Conservation (phyloP, 768 basidiomycete genomes). For the Polyporus arcularius region DNA sequence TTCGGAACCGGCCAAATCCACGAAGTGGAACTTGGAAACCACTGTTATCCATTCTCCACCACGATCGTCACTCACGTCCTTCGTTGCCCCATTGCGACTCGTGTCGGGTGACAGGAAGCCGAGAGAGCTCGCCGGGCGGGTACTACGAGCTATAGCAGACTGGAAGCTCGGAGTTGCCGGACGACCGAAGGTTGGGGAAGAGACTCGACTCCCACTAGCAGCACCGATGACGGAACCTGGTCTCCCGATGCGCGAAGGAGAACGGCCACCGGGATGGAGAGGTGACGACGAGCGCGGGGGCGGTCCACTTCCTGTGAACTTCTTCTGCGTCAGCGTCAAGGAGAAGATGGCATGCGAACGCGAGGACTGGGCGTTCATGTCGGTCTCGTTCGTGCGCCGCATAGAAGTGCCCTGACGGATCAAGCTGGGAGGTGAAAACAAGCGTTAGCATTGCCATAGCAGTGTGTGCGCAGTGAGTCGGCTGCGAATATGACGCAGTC, state of each 20-base stretch:
- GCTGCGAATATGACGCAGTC: background rate
- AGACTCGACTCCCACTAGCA: slow-evolving; percentile 51
- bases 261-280: slow-evolving; percentile 70
- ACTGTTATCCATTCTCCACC: slow-evolving; percentile 85
- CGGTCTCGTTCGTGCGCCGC: slow-evolving; percentile 93
- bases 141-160: slow-evolving; percentile 68
- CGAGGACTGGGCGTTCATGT: slow-evolving; percentile 98
- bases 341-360: slow-evolving; percentile 99
- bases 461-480: background rate
- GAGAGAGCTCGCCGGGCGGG: slow-evolving; percentile 81
- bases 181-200: slow-evolving; percentile 76
- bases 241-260: slow-evolving; percentile 75
- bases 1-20: slow-evolving; percentile 97
- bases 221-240: slow-evolving; percentile 76
- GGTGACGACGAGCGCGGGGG: slow-evolving; percentile 81
- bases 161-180: slow-evolving; percentile 81
- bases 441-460: background rate
- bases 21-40: slow-evolving; percentile 96
- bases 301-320: slow-evolving; percentile 67
- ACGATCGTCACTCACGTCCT: slow-evolving; percentile 48
- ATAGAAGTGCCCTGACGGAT: slow-evolving; percentile 89
- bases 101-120: slow-evolving; percentile 64
- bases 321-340: slow-evolving; percentile 90
- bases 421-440: slow-evolving; percentile 49
- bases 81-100: slow-evolving; percentile 19